Percentiles rank a stretch among this genome's conserved stretches.
These are phyloP conservation scores for Wallacemonas rigidus DNA, from an alignment of 208 protist genomes.

Conservation along the genomic window DNA sequence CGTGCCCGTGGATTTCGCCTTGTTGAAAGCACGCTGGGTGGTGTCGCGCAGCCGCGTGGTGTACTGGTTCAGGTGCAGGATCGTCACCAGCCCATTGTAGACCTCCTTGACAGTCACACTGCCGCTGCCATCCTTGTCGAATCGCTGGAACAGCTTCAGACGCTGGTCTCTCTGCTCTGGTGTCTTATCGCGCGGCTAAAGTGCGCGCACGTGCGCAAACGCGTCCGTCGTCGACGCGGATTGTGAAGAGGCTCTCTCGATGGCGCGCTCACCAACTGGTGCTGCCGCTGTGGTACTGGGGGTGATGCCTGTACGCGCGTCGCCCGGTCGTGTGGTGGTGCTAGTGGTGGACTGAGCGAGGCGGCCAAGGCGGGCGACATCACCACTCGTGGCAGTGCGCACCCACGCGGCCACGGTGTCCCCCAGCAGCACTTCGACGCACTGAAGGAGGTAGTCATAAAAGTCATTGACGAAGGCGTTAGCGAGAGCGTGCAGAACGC, in stretches of 20 bases:
- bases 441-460: slow-evolving; percentile 60
- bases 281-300: too few species aligned
- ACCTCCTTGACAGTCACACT: slow-evolving; percentile 42
- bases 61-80: slow-evolving; percentile 33
- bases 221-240: not conserved
- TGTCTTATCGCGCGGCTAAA: slow-evolving; percentile 3
- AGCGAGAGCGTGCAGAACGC: slow-evolving; percentile 52
- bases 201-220: slow-evolving; percentile 1
- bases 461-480: slow-evolving; percentile 64
- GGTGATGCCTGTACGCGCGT: too few species aligned
- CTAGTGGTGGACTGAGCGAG: slow-evolving; percentile 14
- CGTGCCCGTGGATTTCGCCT: slow-evolving; percentile 37
- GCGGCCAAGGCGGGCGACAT: slow-evolving; percentile 26
- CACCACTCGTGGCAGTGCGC: slow-evolving; percentile 22
- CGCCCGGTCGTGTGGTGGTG: too few species aligned
- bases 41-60: slow-evolving; percentile 28
- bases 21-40: slow-evolving; percentile 42
- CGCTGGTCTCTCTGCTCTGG: slow-evolving; percentile 22
- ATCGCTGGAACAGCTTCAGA: slow-evolving; percentile 47
- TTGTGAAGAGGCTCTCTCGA: too few species aligned
- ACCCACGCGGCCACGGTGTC: slow-evolving; percentile 29
- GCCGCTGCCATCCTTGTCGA: slow-evolving; percentile 52
- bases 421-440: slow-evolving; percentile 45
- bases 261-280: too few species aligned
- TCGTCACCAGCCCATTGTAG: slow-evolving; percentile 25